These are phyloP conservation scores for Mycena filopes DNA, from an alignment of 768 basidiomycete genomes.

Conservation along the genomic window DNA sequence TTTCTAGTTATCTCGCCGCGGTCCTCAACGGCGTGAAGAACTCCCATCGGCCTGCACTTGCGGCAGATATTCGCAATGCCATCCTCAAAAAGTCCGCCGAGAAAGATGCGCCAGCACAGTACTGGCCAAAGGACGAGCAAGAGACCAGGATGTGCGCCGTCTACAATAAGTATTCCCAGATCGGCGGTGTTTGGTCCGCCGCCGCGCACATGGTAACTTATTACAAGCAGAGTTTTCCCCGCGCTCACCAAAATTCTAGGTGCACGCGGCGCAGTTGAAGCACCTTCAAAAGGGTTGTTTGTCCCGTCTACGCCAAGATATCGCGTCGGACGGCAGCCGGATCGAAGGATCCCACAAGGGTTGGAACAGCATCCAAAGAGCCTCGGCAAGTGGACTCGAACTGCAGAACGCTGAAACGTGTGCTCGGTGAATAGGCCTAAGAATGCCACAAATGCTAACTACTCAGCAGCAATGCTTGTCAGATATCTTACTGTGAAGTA, in stretches of 20 bases:
- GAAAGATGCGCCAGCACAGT: slow-evolving; percentile 4
- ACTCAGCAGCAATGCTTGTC: no score
- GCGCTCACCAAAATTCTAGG: no score
- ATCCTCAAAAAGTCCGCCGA: slow-evolving; percentile 1
- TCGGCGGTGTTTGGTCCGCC: slow-evolving; percentile 16
- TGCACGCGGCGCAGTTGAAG: slow-evolving; percentile 20
- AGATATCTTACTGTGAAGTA: no score
- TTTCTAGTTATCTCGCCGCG: slow-evolving; percentile 5
- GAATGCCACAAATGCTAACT: no score
- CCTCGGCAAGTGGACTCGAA: slow-evolving; percentile 17
- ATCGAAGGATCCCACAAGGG: slow-evolving; percentile 30
- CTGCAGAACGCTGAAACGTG: slow-evolving; percentile 15
- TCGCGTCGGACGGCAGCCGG: slow-evolving; percentile 13
- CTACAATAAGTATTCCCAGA: background rate
- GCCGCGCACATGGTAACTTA: background rate
- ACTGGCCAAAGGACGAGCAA: slow-evolving; percentile 21
- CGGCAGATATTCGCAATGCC: background rate
- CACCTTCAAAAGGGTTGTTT: slow-evolving; percentile 21
- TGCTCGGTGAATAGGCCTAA: no score
- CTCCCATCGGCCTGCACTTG: no score
- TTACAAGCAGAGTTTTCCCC: background rate
- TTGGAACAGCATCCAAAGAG: slow-evolving; percentile 26
- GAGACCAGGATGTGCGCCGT: background rate
- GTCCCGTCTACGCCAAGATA: slow-evolving; percentile 3
- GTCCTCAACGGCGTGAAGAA: slow-evolving; percentile 10